phyloP scores from a whole-genome alignment of 768 basidiomycete species.

The Lyophyllum semitale region DNA sequence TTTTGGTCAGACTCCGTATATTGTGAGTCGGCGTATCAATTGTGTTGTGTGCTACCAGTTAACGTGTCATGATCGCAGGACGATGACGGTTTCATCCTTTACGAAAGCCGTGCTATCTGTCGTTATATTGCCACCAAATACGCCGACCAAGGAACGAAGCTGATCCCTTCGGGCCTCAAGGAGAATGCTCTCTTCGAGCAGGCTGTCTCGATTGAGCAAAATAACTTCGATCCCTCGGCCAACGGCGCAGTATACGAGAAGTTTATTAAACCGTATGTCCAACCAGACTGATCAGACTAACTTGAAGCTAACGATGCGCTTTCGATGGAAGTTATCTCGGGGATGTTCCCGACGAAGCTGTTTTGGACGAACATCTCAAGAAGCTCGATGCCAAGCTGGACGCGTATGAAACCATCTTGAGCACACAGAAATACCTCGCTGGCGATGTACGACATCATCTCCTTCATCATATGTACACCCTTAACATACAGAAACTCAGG shows the following conservation, averaged over 20 bases:
- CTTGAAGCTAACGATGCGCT: too few relatives aligned
- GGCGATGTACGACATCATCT: constrained; percentile 46
- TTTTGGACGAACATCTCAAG: constrained; percentile 21
- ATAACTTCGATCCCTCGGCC: constrained; percentile 54
- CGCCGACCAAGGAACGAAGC: constrained; percentile 44
- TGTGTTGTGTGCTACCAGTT: too few relatives aligned
- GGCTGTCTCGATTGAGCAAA: constrained; percentile 49
- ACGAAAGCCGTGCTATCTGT: constrained; percentile 61
- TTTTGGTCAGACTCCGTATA: too few relatives aligned
- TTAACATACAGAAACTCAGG: too few relatives aligned
- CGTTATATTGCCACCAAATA: constrained; percentile 64
- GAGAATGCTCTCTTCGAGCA: constrained; percentile 50
- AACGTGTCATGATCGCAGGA: constrained; percentile 30
- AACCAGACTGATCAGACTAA: too few relatives aligned
- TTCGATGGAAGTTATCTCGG: constrained; percentile 1
- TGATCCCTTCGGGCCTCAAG: too few relatives aligned
- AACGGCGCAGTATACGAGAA: constrained; percentile 42
- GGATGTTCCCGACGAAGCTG: constrained; percentile 27
- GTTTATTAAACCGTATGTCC: too few relatives aligned
- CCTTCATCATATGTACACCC: too few relatives aligned
- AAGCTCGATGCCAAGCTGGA: constrained; percentile 44
- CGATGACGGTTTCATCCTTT: constrained; percentile 67
- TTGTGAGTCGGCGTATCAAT: too few relatives aligned
- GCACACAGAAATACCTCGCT: constrained; percentile 57
- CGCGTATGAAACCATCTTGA: constrained; percentile 56